These are phyloP conservation scores for Lentinula detonsa DNA, from an alignment of 768 basidiomycete species.

Conservation along the genomic window DNA sequence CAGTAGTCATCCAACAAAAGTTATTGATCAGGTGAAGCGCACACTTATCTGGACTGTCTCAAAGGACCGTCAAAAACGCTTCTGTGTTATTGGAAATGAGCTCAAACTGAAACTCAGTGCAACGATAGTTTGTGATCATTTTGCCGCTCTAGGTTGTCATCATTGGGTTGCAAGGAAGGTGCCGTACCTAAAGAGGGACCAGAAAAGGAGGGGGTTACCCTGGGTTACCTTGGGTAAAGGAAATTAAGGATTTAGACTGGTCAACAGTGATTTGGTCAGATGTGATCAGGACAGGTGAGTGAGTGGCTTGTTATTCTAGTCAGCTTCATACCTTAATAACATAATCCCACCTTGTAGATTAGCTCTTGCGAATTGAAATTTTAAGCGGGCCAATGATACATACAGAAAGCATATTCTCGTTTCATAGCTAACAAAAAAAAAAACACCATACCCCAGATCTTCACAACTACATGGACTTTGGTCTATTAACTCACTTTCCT, in stretches of 20 bases:
- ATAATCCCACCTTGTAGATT: too few relatives aligned
- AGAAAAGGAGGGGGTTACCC: conserved; percentile 8
- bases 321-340: too few relatives aligned
- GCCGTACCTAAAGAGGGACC: conserved; percentile 5
- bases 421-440: too few relatives aligned
- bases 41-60: not conserved
- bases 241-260: conserved; percentile 7
- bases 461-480: too few relatives aligned
- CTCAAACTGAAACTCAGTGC: conserved; percentile 8
- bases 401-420: too few relatives aligned
- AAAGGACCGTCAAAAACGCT: conserved; percentile 7
- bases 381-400: too few relatives aligned
- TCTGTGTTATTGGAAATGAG: conserved; percentile 10
- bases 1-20: conserved; percentile 6
- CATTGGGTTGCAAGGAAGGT: conserved; percentile 12
- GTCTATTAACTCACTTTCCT: too few relatives aligned
- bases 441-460: too few relatives aligned
- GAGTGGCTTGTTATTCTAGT: too few relatives aligned
- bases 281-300: not conserved
- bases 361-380: too few relatives aligned
- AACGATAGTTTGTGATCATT: conserved; percentile 5
- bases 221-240: conserved; percentile 12
- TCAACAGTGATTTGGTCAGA: conserved; percentile 10
- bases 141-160: conserved; percentile 7
- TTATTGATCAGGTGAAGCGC: not conserved